Conservation (phyloP, 2,329 filamentous ascomycete genomes). For the Emergomyces africanus region DNA sequence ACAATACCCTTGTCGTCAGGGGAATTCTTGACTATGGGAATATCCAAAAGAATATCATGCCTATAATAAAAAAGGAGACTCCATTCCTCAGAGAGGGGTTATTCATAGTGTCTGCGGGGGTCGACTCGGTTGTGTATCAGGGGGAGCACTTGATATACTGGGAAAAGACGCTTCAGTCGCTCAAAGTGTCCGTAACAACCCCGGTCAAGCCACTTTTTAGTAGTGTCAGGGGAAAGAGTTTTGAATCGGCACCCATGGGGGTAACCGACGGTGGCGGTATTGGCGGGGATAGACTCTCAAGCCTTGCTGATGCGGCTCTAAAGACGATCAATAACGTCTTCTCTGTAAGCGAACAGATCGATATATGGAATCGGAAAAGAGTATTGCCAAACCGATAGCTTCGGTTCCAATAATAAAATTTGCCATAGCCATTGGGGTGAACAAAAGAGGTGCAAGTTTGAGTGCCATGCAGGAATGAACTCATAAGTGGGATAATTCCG, state of each 20-base stretch:
- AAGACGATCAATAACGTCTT: not conserved
- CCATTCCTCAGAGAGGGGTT: not conserved
- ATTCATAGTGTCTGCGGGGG: constrained; percentile 1
- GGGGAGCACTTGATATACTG: not conserved
- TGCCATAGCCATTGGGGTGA: not conserved
- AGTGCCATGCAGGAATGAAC: no score
- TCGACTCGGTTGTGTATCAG: not conserved
- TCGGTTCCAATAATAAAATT: not conserved
- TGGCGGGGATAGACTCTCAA: not conserved
- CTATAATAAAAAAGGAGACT: not conserved
- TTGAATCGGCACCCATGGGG: not conserved
- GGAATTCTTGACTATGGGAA: not conserved
- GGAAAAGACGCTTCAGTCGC: not conserved
- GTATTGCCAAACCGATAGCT: no score
- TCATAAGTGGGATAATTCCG: no score
- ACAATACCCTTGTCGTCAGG: constrained; percentile 5
- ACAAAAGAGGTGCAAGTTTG: not conserved
- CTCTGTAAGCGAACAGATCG: not conserved
- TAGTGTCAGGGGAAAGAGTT: not conserved
- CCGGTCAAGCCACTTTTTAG: constrained; percentile 1
- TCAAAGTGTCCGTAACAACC: not conserved
- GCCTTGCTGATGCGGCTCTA: not conserved
- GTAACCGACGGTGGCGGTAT: not conserved
- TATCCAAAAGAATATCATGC: not conserved
- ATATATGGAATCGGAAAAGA: not conserved